These are phyloP conservation scores for Phytophthora foliorum DNA, from an alignment of 352 stramenopile species.

Conservation along the genomic window DNA sequence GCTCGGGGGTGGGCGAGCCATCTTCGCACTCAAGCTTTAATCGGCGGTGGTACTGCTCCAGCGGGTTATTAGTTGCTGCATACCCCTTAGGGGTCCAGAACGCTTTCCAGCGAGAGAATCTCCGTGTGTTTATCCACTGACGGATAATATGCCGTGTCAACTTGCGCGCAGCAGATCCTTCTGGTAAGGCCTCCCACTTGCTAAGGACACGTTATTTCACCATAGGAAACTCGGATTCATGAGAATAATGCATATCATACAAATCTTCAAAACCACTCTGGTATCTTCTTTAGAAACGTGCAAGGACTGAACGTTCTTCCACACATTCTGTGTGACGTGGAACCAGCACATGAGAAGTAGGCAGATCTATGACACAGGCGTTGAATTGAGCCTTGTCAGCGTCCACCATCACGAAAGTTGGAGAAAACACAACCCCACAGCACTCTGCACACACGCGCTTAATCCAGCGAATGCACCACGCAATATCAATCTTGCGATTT, in stretches of 20 bases:
- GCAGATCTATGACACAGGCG: not conserved
- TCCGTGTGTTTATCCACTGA: constrained; percentile 2
- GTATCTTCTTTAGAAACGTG: not conserved
- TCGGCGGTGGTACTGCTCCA: no score
- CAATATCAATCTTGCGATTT: not conserved
- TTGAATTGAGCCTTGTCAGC: no score
- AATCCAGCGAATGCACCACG: no score
- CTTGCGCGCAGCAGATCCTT: not conserved
- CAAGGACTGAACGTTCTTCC: not conserved
- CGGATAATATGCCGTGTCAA: constrained; percentile 2
- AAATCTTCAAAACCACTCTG: constrained; percentile 1
- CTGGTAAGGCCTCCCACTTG: not conserved
- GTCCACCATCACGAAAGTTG: no score
- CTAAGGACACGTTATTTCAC: not conserved
- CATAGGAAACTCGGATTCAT: not conserved
- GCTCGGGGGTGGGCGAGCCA: not conserved
- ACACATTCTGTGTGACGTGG: constrained; percentile 6
- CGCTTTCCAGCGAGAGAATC: constrained; percentile 1
- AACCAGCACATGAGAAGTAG: constrained; percentile 10
- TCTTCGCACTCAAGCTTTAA: no score
- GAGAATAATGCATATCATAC: constrained; percentile 13
- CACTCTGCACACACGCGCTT: no score
- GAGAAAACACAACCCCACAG: no score
- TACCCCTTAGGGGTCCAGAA: no score
- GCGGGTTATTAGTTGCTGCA: no score